Evolutionary conservation across 352 stramenopile genomes (phyloP).

Genomic region (Thraustochytrium sp.): DNA sequence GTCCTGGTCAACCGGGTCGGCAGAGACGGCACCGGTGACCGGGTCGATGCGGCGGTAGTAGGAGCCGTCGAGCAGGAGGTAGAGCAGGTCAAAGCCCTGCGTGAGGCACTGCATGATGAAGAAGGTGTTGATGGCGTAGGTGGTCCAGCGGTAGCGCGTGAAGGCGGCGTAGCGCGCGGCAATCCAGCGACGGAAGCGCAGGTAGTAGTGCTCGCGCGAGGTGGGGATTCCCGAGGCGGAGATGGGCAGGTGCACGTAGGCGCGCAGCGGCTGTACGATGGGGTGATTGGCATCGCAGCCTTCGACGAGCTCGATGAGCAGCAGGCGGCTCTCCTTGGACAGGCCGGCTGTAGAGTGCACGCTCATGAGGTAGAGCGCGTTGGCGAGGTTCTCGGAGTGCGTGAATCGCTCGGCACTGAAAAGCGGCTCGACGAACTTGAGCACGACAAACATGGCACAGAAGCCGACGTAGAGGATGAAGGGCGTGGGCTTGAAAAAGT

Average conservation of each 20-base stretch:
- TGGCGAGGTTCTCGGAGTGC: constrained; percentile 20
- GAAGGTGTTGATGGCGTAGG: constrained; percentile 4
- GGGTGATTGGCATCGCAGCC: not conserved
- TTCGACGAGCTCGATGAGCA: constrained; percentile 35
- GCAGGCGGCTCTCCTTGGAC: constrained; percentile 20
- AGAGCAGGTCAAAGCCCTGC: constrained; percentile 35
- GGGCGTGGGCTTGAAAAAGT: constrained; percentile 43
- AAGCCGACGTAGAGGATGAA: constrained; percentile 41
- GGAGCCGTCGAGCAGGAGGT: constrained; percentile 15
- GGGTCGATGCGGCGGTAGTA: constrained; percentile 1
- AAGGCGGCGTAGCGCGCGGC: not conserved
- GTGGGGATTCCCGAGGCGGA: not conserved
- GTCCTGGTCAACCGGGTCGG: not conserved
- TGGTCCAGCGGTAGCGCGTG: not conserved
- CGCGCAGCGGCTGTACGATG: not conserved
- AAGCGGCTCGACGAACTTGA: constrained; percentile 39
- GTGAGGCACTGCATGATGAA: constrained; percentile 39
- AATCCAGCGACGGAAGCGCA: constrained; percentile 5
- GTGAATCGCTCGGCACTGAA: constrained; percentile 27
- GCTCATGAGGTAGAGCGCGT: constrained; percentile 29
- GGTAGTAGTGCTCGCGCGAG: constrained; percentile 42
- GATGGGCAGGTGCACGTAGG: constrained; percentile 5
- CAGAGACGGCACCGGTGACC: not conserved
- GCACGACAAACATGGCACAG: constrained; percentile 25
- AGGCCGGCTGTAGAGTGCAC: constrained; percentile 20